phyloP scores from a whole-genome alignment of 2,329 filamentous ascomycete genomes.

The Pyrenophora teres region DNA sequence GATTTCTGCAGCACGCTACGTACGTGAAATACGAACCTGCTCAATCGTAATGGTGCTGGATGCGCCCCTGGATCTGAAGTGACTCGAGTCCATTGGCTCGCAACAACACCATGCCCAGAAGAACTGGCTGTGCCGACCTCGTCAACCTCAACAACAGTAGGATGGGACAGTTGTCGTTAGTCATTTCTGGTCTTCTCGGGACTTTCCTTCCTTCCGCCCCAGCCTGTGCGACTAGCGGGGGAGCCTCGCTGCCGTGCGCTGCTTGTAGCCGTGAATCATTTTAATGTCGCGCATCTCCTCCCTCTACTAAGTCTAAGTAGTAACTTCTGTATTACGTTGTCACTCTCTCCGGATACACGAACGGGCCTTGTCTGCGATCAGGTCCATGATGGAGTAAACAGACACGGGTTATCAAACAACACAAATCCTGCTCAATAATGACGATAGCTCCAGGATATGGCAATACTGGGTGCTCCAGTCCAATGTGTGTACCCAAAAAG shows the following conservation, averaged over 20 bases:
- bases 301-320: slow-evolving; percentile 5
- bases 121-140: slow-evolving; percentile 5
- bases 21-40: not conserved
- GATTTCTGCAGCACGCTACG: slow-evolving; percentile 1
- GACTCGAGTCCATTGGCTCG: slow-evolving; percentile 19
- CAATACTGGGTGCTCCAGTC: not conserved
- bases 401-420: not conserved
- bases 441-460: not conserved
- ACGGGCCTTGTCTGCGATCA: not conserved
- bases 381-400: not conserved
- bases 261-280: slow-evolving; percentile 6
- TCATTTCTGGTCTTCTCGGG: slow-evolving; percentile 5
- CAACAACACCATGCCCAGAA: slow-evolving; percentile 25
- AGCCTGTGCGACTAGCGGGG: slow-evolving; percentile 24
- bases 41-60: slow-evolving; percentile 6
- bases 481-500: not conserved
- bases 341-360: slow-evolving; percentile 7
- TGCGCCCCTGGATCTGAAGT: slow-evolving; percentile 9
- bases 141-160: slow-evolving; percentile 12
- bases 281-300: slow-evolving; percentile 11
- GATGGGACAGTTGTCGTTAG: slow-evolving; percentile 13
- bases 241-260: slow-evolving; percentile 21
- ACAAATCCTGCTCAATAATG: not conserved
- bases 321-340: slow-evolving; percentile 9
- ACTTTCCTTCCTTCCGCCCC: slow-evolving; percentile 4